phyloP scores from a whole-genome alignment of 306 rosid species.

The Corylus americana region DNA sequence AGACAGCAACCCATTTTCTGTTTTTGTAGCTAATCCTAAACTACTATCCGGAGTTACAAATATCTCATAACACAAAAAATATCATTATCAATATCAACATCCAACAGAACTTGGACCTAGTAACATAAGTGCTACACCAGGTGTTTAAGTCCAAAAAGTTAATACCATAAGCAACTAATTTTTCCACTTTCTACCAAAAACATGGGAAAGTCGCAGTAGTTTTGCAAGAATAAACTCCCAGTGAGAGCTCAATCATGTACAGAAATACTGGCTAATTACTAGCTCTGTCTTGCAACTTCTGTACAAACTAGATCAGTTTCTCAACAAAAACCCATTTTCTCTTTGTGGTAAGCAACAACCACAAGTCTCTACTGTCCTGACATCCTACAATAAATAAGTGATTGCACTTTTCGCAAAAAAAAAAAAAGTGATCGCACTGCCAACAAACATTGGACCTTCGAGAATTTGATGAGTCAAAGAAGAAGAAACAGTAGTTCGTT shows the following conservation, averaged over 20 bases:
- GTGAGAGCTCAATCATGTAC: background rate
- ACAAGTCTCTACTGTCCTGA: background rate
- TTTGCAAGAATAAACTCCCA: background rate
- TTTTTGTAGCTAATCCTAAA: background rate
- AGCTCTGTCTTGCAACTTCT: background rate
- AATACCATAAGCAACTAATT: background rate
- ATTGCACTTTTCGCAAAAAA: background rate
- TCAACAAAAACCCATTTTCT: background rate
- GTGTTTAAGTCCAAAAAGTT: background rate
- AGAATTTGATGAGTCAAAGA: background rate
- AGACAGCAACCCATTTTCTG: background rate
- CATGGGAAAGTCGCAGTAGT: background rate
- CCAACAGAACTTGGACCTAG: background rate
- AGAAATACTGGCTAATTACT: background rate
- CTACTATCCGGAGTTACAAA: background rate
- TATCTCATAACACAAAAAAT: background rate
- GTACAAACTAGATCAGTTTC: background rate
- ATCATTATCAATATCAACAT: background rate
- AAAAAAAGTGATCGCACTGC: background rate
- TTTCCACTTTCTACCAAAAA: background rate
- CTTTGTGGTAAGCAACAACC: background rate
- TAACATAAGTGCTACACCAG: background rate
- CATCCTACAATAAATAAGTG: background rate
- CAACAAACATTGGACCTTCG: conserved; percentile 3
- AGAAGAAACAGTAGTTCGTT: background rate